Evolutionary conservation across 2,329 filamentous ascomycete species (phyloP).

Genomic region (Pseudogymnoascus sp.): DNA sequence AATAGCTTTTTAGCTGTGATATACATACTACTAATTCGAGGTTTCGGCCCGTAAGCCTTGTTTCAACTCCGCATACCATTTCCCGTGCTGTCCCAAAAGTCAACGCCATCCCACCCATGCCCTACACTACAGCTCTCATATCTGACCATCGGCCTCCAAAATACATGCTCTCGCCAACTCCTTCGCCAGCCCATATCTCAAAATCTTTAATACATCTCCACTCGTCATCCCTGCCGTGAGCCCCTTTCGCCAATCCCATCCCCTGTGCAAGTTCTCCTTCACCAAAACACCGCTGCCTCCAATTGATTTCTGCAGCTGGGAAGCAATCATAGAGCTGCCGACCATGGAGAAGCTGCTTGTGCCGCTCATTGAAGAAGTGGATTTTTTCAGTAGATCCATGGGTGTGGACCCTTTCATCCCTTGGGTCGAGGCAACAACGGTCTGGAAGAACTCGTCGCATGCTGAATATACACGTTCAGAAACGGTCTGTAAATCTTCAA

Average conservation of each 20-base stretch:
- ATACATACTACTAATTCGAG: background rate
- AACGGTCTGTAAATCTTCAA: conserved; percentile 75
- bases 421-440: conserved; percentile 65
- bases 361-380: conserved; percentile 44
- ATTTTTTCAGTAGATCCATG: conserved; percentile 61
- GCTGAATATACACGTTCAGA: conserved; percentile 63
- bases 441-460: conserved; percentile 70
- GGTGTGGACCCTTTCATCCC: conserved; percentile 57
- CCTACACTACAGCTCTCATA: conserved; percentile 16
- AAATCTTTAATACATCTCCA: conserved; percentile 61
- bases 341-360: conserved; percentile 56
- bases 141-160: conserved; percentile 48
- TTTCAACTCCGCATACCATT: background rate
- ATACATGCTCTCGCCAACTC: conserved; percentile 67
- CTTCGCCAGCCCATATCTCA: conserved; percentile 67
- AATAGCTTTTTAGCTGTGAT: conserved; percentile 4
- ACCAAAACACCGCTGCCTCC: conserved; percentile 45
- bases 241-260: conserved; percentile 66
- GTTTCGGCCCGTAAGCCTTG: background rate
- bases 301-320: conserved; percentile 54
- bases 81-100: background rate
- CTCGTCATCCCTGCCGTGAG: conserved; percentile 53
- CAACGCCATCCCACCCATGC: background rate
- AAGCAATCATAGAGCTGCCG: conserved; percentile 64
- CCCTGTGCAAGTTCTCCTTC: conserved; percentile 45